Conservation (phyloP, 352 stramenopile species). For the Phytophthora fragariae region DNA sequence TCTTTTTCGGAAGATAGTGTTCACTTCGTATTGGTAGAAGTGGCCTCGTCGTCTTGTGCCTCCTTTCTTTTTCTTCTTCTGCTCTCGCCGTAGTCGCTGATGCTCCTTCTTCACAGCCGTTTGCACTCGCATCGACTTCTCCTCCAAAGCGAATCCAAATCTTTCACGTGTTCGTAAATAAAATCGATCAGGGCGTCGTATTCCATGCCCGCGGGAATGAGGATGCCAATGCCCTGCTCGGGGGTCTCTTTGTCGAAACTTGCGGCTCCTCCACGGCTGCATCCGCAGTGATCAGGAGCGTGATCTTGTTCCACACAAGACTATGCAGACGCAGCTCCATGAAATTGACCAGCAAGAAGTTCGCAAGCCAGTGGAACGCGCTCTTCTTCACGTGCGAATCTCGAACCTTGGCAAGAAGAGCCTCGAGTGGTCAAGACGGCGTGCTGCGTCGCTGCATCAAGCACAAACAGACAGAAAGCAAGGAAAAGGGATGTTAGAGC, state of each 20-base stretch:
- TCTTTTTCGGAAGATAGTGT: slow-evolving; percentile 55
- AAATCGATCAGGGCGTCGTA: slow-evolving; percentile 59
- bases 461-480: too few relatives aligned
- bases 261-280: slow-evolving; percentile 43
- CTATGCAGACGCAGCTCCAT: slow-evolving; percentile 82
- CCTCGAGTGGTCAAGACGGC: slow-evolving; percentile 67
- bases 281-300: slow-evolving; percentile 72
- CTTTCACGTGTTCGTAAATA: slow-evolving; percentile 68
- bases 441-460: slow-evolving; percentile 54
- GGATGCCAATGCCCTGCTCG: slow-evolving; percentile 71
- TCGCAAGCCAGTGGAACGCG: slow-evolving; percentile 83
- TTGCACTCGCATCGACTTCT: slow-evolving; percentile 29
- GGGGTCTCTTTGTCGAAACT: slow-evolving; percentile 52
- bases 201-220: slow-evolving; percentile 74
- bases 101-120: slow-evolving; percentile 24
- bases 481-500: not conserved
- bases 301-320: slow-evolving; percentile 88
- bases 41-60: slow-evolving; percentile 40
- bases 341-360: slow-evolving; percentile 83
- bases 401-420: slow-evolving; percentile 66
- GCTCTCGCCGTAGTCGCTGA: slow-evolving; percentile 25
- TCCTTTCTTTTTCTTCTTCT: slow-evolving; percentile 30
- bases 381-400: slow-evolving; percentile 59
- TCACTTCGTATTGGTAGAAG: slow-evolving; percentile 67
- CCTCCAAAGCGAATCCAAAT: slow-evolving; percentile 63